A percentile compares a stretch with the other conserved stretches of the same genome.
These are phyloP conservation scores for Paratinospora sagittata DNA, from an alignment of 164 flowering plant genomes.

Conservation along the genomic window DNA sequence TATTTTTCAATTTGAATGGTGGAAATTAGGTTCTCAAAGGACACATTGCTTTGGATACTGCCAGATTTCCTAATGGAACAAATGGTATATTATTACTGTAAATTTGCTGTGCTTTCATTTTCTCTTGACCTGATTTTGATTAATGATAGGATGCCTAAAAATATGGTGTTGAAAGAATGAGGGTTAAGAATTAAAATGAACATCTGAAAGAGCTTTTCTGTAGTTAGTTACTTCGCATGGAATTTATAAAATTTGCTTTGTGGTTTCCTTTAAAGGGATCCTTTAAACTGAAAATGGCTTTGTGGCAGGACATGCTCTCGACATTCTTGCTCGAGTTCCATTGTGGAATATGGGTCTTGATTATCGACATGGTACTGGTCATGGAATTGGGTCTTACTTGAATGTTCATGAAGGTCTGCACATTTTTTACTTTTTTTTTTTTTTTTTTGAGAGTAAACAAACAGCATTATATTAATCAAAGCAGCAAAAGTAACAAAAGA, in stretches of 20 bases:
- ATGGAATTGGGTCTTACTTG: constrained; percentile 89
- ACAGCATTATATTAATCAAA: too few species aligned
- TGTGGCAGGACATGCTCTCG: constrained; percentile 65
- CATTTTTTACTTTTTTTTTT: too few species aligned
- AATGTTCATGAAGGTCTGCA: constrained; percentile 89
- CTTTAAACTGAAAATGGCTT: constrained; percentile 2
- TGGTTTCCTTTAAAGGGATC: background rate
- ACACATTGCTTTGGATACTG: constrained; percentile 81
- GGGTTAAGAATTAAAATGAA: background rate
- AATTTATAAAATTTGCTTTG: background rate
- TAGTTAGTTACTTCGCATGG: background rate
- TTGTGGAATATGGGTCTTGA: constrained; percentile 96
- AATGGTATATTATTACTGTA: constrained; percentile 43
- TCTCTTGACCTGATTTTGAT: background rate
- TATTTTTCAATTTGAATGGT: constrained; percentile 13
- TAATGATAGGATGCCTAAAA: background rate
- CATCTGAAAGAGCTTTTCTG: background rate
- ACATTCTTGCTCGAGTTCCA: constrained; percentile 87
- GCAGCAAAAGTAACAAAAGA: too few species aligned
- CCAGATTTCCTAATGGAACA: constrained; percentile 90
- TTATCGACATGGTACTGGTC: constrained; percentile 99
- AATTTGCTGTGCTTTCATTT: background rate
- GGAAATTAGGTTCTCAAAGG: constrained; percentile 85
- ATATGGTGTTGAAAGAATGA: background rate
- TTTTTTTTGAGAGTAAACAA: too few species aligned